phyloP scores from a whole-genome alignment of 1,284 basidiomycete species.

The Ustilago esculenta region DNA sequence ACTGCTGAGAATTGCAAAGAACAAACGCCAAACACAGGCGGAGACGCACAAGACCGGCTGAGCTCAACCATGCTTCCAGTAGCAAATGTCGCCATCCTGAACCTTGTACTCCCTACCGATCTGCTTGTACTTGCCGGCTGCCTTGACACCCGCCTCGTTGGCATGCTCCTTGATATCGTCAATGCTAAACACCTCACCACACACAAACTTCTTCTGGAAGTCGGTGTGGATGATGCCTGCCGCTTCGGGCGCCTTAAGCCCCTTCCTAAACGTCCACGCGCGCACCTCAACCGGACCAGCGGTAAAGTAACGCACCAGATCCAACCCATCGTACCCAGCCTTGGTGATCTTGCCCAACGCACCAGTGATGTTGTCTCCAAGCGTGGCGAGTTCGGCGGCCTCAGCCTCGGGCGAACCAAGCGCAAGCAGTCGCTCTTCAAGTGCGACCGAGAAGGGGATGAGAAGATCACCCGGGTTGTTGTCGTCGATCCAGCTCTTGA shows the following conservation, averaged over 20 bases:
- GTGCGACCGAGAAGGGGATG: slow-evolving; percentile 95
- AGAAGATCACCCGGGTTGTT: slow-evolving; percentile 95
- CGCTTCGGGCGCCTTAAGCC: slow-evolving; percentile 93
- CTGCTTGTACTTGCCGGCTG: slow-evolving; percentile 92
- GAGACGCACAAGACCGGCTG: too few relatives aligned
- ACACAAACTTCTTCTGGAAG: slow-evolving; percentile 99
- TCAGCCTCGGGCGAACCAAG: slow-evolving; percentile 58
- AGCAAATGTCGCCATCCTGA: slow-evolving; percentile 64
- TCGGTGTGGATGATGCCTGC: slow-evolving; percentile 97
- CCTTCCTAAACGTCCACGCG: slow-evolving; percentile 92
- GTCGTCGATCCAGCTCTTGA: slow-evolving; percentile 97
- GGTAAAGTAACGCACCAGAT: slow-evolving; percentile 75
- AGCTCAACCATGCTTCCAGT: slow-evolving; percentile 52
- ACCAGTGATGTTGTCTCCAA: slow-evolving; percentile 61
- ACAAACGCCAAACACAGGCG: too few relatives aligned
- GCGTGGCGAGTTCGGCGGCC: slow-evolving; percentile 56
- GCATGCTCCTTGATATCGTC: slow-evolving; percentile 91
- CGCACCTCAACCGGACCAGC: slow-evolving; percentile 96
- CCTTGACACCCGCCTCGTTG: slow-evolving; percentile 88
- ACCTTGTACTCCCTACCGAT: slow-evolving; percentile 94
- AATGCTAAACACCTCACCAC: slow-evolving; percentile 96
- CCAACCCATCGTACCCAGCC: slow-evolving; percentile 63
- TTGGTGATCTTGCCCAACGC: slow-evolving; percentile 65
- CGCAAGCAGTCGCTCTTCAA: slow-evolving; percentile 87
- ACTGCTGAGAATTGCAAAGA: not conserved